A percentile compares a stretch with the other conserved stretches of the same genome.
Evolutionary conservation across 768 basidiomycete species (phyloP).

Genomic region (Lepiota subincarnata): DNA sequence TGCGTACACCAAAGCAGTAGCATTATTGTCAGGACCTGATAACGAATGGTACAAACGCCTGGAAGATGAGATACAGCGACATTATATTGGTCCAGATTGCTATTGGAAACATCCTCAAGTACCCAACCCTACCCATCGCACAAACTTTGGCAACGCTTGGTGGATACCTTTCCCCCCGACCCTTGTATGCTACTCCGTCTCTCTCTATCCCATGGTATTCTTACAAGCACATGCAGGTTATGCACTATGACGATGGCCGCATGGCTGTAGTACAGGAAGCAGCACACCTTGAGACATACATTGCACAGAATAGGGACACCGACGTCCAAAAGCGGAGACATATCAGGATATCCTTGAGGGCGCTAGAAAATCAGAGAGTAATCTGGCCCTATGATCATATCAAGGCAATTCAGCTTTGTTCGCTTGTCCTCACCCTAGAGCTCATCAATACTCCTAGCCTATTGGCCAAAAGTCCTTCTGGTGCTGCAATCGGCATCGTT

Average conservation of each 20-base stretch:
- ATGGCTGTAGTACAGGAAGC: conserved; percentile 42
- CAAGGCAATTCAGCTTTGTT: conserved; percentile 32
- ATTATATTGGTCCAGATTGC: conserved; percentile 67
- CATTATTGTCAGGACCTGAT: conserved; percentile 43
- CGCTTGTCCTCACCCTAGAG: neutral
- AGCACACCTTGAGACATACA: conserved; percentile 52
- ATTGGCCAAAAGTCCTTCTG: conserved; percentile 43
- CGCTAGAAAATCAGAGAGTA: conserved; percentile 60
- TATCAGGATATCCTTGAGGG: conserved; percentile 59
- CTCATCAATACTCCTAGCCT: conserved; percentile 26
- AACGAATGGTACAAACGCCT: conserved; percentile 41
- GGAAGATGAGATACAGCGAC: conserved; percentile 48
- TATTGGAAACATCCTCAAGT: conserved; percentile 51
- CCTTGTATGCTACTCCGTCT: conserved; percentile 38
- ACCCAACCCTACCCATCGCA: conserved; percentile 28
- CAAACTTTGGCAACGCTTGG: conserved; percentile 73
- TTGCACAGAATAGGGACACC: conserved; percentile 54
- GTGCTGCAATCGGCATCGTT: conserved; percentile 43
- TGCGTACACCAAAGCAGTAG: conserved; percentile 51
- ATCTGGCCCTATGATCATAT: conserved; percentile 62
- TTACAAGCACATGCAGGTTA: conserved; percentile 38
- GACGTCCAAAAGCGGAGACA: conserved; percentile 48
- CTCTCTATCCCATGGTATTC: neutral
- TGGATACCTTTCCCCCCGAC: conserved; percentile 79
- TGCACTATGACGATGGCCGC: conserved; percentile 64